A percentile compares a stretch with the other conserved stretches of the same genome.
Conservation (phyloP, 116 monocot genomes). For the Trichopus zeylanicus region DNA sequence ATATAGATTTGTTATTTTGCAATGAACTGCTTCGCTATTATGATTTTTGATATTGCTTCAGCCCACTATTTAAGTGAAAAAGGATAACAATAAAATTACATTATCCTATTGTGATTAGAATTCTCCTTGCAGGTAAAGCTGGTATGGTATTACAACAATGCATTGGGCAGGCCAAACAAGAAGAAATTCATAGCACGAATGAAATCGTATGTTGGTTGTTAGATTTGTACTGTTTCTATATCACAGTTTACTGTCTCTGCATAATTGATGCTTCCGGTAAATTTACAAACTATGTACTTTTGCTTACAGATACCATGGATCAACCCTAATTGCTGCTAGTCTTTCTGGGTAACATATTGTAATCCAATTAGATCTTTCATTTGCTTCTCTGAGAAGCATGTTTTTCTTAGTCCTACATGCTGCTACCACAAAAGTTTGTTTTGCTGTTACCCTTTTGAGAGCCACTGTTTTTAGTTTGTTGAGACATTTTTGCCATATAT, state of each 20-base stretch:
- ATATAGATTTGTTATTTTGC: too few relatives aligned
- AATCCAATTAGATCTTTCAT: neutral
- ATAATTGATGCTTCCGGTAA: neutral
- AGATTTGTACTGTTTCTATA: neutral
- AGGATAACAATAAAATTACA: too few relatives aligned
- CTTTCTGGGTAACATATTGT: constrained; percentile 78
- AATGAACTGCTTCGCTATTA: too few relatives aligned
- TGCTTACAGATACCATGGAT: constrained; percentile 94
- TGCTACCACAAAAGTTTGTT: too few relatives aligned
- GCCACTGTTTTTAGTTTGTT: too few relatives aligned
- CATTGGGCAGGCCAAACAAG: constrained; percentile 87
- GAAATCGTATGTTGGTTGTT: constrained; percentile 58
- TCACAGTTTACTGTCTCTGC: neutral
- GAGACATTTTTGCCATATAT: neutral
- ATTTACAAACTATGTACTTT: neutral
- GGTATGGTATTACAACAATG: constrained; percentile 99
- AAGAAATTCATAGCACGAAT: constrained; percentile 95
- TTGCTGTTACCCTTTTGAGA: neutral
- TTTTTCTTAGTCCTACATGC: too few relatives aligned
- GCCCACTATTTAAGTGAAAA: too few relatives aligned
- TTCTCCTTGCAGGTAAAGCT: constrained; percentile 70
- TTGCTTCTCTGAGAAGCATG: too few relatives aligned
- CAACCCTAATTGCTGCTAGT: constrained; percentile 86
- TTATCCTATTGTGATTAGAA: neutral
- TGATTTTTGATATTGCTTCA: too few relatives aligned